Percentiles rank a stretch among this genome's conserved stretches.
Conservation (phyloP, 2,329 filamentous ascomycete genomes). For the Chaetomium olivaceum region DNA sequence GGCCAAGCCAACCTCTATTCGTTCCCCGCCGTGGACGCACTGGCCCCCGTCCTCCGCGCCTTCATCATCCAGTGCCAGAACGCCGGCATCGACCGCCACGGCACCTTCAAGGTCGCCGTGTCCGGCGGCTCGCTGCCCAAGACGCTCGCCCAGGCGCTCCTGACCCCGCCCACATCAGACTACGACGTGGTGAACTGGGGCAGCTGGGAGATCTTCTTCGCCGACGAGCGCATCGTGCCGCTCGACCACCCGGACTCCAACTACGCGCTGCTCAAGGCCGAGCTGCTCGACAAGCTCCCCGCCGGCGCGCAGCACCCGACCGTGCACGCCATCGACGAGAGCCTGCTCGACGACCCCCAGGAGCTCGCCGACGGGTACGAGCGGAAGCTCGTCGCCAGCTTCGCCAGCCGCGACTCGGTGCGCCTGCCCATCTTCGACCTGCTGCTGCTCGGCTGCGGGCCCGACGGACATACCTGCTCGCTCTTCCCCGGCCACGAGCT, state of each 20-base stretch:
- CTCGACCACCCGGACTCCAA: slow-evolving; percentile 93
- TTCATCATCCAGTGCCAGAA: slow-evolving; percentile 84
- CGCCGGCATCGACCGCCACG: slow-evolving; percentile 75
- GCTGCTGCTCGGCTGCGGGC: slow-evolving; percentile 87
- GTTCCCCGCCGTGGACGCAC: slow-evolving; percentile 67
- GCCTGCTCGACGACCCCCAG: slow-evolving; percentile 72
- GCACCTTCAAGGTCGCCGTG: slow-evolving; percentile 84
- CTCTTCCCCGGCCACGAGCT: slow-evolving; percentile 89
- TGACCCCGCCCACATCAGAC: slow-evolving; percentile 54
- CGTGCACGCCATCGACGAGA: slow-evolving; percentile 74
- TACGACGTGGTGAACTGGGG: slow-evolving; percentile 71
- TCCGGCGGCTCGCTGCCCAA: slow-evolving; percentile 92
- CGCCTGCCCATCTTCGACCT: slow-evolving; percentile 94
- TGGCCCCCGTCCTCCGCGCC: slow-evolving; percentile 75
- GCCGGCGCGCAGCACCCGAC: slow-evolving; percentile 62
- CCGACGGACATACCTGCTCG: slow-evolving; percentile 96
- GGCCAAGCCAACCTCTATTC: slow-evolving; percentile 74
- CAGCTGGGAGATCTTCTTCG: slow-evolving; percentile 98
- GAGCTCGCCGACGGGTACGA: slow-evolving; percentile 95
- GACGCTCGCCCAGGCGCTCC: slow-evolving; percentile 80
- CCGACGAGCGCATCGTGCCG: slow-evolving; percentile 92
- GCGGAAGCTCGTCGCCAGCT: slow-evolving; percentile 78
- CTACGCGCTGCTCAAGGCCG: slow-evolving; percentile 81
- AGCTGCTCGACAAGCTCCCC: slow-evolving; percentile 87
- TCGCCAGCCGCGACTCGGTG: slow-evolving; percentile 90